Evolutionary conservation across 2,329 filamentous ascomycete species (phyloP), one percentile per base, ranked within the genome.

Genomic region (Hymenoscyphus fructigenus): DNA sequence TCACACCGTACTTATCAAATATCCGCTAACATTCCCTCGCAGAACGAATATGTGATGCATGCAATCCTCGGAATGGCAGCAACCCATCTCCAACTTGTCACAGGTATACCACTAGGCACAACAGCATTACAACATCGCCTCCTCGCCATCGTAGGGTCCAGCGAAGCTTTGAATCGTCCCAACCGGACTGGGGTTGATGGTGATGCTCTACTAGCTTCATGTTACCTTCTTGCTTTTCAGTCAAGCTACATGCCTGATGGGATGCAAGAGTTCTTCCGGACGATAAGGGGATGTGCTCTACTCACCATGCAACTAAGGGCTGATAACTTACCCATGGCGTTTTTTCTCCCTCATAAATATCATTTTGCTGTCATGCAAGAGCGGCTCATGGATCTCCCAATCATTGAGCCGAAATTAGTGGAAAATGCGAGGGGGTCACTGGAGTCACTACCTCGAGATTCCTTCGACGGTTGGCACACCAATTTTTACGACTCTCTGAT

Each of bases 11-110:
- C 7, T 28, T 41, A 5, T n/a, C n/a, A n/a, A 56, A 14, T 38
- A 1, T 15, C 55, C 47, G 28, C 63, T 66, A 59, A 67, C 28
- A 47, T 17, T 26, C 59, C 26, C 3, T 5, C 32, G 17, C 23
- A 88, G 83, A 83, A 89, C 68, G 85, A 88, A 63, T 89, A 86
- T 65, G 80, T 90, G 10, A 90, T 91, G 84, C 88, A 91, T 73
- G 86, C 88, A 4, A 87, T 91, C 60, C 81, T 90, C 0, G 88
- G 87, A 14, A 82, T 90, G 66, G 82, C 88, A 1, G 89, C 89
- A 36, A 90, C 88, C 0, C 86, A 91, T 68, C 81, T 91, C 4
- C 81, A 80, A 65, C 81, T 90, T 20, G 75, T 82, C 15, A 78
- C 82, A 15, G 68, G 67, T 14, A 59, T 58, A 15, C 62, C 67